Evolutionary conservation across 1,284 basidiomycete species (phyloP).

Genomic region (Mycosarcoma maydis): DNA sequence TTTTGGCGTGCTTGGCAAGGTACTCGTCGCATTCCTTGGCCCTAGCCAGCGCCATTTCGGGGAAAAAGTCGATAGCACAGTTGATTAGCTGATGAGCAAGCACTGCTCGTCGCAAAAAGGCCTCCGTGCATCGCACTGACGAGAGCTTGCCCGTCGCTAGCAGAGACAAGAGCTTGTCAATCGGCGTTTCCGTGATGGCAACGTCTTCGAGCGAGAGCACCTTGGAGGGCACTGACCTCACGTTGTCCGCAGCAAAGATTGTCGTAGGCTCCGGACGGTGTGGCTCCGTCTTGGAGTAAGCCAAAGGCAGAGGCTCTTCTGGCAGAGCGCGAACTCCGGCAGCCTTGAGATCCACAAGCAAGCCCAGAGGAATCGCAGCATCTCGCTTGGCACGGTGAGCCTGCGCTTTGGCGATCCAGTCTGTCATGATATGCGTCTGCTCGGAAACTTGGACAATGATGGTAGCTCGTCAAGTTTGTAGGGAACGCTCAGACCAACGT

Average conservation of each 20-base stretch:
- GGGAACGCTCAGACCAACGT: neutral
- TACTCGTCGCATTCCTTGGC: conserved; percentile 76
- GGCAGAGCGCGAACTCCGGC: conserved; percentile 18
- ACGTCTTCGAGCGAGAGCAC: conserved; percentile 35
- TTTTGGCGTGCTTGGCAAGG: conserved; percentile 72
- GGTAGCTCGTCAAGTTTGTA: neutral
- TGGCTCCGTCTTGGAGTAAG: conserved; percentile 20
- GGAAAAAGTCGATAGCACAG: conserved; percentile 43
- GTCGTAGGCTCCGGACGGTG: conserved; percentile 29
- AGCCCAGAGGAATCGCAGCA: conserved; percentile 24
- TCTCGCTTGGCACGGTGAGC: conserved; percentile 29
- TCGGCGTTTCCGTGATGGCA: conserved; percentile 37
- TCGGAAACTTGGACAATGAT: neutral
- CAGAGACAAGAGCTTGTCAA: conserved; percentile 26
- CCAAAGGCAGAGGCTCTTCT: conserved; percentile 29
- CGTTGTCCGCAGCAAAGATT: conserved; percentile 34
- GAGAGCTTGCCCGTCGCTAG: conserved; percentile 30
- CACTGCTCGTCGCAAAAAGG: conserved; percentile 37
- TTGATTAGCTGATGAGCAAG: conserved; percentile 47
- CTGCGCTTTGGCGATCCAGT: conserved; percentile 26
- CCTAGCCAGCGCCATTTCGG: conserved; percentile 73
- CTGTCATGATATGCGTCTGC: conserved; percentile 21
- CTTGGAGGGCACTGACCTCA: conserved; percentile 17
- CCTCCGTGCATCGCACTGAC: conserved; percentile 31
- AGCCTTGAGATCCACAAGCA: conserved; percentile 24